A percentile compares a stretch with the other conserved stretches of the same genome.
These are phyloP conservation scores for Candida sp. DNA, from an alignment of 1,139 yeast species.

Conservation along the genomic window DNA sequence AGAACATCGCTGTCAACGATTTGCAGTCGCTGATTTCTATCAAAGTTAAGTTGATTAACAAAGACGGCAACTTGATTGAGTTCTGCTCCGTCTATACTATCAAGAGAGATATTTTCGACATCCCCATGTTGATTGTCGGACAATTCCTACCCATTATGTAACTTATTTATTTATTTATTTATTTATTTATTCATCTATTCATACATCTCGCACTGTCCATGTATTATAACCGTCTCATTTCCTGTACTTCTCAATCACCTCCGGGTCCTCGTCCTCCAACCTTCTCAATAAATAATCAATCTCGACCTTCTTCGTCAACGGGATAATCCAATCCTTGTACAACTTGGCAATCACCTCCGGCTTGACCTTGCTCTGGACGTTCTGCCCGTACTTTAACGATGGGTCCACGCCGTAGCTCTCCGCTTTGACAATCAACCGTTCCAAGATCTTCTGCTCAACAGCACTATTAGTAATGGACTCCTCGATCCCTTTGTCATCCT, in stretches of 20 bases:
- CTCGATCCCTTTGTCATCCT: conserved; percentile 76
- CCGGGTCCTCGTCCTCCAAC: conserved; percentile 59
- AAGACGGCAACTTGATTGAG: conserved; percentile 37
- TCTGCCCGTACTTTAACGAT: conserved; percentile 66
- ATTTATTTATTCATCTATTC: not conserved
- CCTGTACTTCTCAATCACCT: conserved; percentile 13
- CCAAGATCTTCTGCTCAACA: conserved; percentile 84
- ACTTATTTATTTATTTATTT: conserved; percentile 4
- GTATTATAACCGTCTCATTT: not conserved
- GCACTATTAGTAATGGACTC: conserved; percentile 83
- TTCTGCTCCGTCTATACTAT: conserved; percentile 69
- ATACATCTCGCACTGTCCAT: not conserved
- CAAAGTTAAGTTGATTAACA: conserved; percentile 12
- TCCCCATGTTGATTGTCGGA: conserved; percentile 64
- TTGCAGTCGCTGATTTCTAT: conserved; percentile 36
- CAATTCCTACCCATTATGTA: conserved; percentile 44
- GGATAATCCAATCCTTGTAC: conserved; percentile 88
- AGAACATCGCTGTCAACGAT: conserved; percentile 55
- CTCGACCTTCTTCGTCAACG: conserved; percentile 93
- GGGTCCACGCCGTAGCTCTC: conserved; percentile 92
- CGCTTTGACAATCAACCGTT: conserved; percentile 79
- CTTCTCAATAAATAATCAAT: conserved; percentile 88
- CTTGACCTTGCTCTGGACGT: conserved; percentile 75
- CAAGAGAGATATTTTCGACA: conserved; percentile 87
- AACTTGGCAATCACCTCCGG: conserved; percentile 83